Evolutionary conservation across 352 stramenopile species (phyloP).

Genomic region (Globisporangium perplexum): DNA sequence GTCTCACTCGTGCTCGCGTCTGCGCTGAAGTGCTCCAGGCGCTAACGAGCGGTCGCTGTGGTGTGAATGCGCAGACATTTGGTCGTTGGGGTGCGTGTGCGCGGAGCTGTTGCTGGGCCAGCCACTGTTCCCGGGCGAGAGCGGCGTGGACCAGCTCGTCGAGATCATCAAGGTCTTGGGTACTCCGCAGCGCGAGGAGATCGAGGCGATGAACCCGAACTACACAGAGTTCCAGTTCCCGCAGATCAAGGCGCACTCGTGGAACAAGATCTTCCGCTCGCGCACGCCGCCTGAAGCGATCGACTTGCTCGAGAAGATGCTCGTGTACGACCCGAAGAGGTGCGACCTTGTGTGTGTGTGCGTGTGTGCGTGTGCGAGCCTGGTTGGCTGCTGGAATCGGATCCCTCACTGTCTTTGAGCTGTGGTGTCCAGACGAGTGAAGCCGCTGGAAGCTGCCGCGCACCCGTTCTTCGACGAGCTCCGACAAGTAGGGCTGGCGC

Average conservation of each 20-base stretch:
- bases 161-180: constrained; percentile 99
- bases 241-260: constrained; percentile 98
- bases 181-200: constrained; percentile 97
- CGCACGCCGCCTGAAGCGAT: constrained; percentile 95
- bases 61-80: constrained; percentile 85
- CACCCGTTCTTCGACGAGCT: constrained; percentile 99
- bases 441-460: constrained; percentile 81
- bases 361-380: background rate
- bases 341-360: constrained; percentile 49
- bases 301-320: constrained; percentile 95
- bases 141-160: constrained; percentile 98
- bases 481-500: constrained; percentile 62
- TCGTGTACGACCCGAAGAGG: constrained; percentile 96
- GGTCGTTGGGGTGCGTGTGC: constrained; percentile 96
- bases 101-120: constrained; percentile 97
- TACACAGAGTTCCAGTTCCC: constrained; percentile 99
- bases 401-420: constrained; percentile 5
- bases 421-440: constrained; percentile 37
- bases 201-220: constrained; percentile 99
- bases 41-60: background rate
- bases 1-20: background rate
- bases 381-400: background rate
- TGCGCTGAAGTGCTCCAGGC: background rate
- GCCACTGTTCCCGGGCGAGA: constrained; percentile 98
- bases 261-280: constrained; percentile 96